Percentiles rank a stretch among this genome's conserved stretches.
These are phyloP conservation scores for Hanseniaspora vineae DNA, from an alignment of 805 yeast species.

Conservation along the genomic window DNA sequence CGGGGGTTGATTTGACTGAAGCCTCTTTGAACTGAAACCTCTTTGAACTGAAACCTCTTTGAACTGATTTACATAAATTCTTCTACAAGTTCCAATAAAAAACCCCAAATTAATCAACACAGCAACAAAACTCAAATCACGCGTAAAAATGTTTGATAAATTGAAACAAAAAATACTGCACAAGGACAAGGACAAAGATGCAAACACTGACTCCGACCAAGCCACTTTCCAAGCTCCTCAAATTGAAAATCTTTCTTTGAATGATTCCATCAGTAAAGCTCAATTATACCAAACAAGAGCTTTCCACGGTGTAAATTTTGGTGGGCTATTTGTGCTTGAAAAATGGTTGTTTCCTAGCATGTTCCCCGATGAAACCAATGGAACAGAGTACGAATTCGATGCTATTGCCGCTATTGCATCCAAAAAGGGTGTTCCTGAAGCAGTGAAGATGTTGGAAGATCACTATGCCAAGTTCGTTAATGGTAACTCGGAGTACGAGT, in stretches of 20 bases:
- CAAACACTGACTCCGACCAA: too few relatives aligned
- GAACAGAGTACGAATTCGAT: constrained; percentile 54
- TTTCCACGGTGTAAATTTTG: constrained; percentile 79
- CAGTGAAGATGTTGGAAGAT: constrained; percentile 38
- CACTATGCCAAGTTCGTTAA: constrained; percentile 56
- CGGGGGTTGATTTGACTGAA: too few relatives aligned
- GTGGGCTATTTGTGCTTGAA: constrained; percentile 69
- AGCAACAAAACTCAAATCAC: too few relatives aligned
- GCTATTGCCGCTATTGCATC: constrained; percentile 36
- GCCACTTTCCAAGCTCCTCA: too few relatives aligned
- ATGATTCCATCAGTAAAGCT: constrained; percentile 10
- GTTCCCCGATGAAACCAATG: constrained; percentile 34
- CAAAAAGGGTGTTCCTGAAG: constrained; percentile 37
- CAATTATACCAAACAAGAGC: constrained; percentile 42
- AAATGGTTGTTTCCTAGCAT: constrained; percentile 59
- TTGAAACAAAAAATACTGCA: constrained; percentile 8
- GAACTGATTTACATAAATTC: too few relatives aligned
- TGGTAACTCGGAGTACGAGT: constrained; percentile 62
- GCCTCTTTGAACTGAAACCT: too few relatives aligned
- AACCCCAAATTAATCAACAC: too few relatives aligned
- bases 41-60: too few relatives aligned
- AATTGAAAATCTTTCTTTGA: too few relatives aligned
- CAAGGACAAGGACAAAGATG: too few relatives aligned
- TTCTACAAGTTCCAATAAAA: too few relatives aligned
- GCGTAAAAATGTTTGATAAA: constrained; percentile 11